A percentile compares a stretch with the other conserved stretches of the same genome.
Evolutionary conservation across 1,139 yeast species (phyloP).

Genomic region (Magnusiomyces sp.): DNA sequence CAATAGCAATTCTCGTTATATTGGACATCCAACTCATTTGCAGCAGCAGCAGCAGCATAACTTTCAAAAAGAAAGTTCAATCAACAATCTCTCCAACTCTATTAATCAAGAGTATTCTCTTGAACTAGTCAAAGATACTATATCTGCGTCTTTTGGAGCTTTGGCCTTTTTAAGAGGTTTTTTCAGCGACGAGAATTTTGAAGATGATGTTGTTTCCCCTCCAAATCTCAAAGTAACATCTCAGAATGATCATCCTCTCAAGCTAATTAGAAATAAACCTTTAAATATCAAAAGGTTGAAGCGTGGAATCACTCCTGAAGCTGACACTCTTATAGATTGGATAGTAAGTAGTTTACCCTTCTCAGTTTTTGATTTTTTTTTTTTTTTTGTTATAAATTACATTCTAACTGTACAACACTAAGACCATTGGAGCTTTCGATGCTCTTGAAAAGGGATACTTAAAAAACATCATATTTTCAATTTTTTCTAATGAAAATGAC

Average conservation of each 20-base stretch:
- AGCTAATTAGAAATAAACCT: conserved; percentile 3
- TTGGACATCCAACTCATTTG: too few relatives aligned
- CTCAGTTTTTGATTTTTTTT: not conserved
- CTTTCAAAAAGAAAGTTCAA: conserved; percentile 2
- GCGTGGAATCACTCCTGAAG: conserved; percentile 9
- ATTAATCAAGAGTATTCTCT: conserved; percentile 1
- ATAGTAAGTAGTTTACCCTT: conserved; percentile 8
- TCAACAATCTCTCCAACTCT: not conserved
- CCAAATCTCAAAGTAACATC: not conserved
- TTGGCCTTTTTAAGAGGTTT: conserved; percentile 13
- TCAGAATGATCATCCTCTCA: not conserved
- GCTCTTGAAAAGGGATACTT: conserved; percentile 13
- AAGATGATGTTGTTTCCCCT: conserved; percentile 8
- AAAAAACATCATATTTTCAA: conserved; percentile 10
- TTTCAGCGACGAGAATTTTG: conserved; percentile 10
- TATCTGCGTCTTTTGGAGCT: conserved; percentile 13
- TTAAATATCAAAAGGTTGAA: conserved; percentile 12
- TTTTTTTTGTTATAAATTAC: not conserved
- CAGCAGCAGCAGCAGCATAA: too few relatives aligned
- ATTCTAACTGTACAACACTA: not conserved
- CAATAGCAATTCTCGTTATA: too few relatives aligned
- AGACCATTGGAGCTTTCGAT: conserved; percentile 11
- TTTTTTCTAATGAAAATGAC: conserved; percentile 7
- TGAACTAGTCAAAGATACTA: conserved; percentile 9
- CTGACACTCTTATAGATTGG: conserved; percentile 12